phyloP scores from a whole-genome alignment of 495 filamentous ascomycete genomes.

The Coniosporium apollinis region DNA sequence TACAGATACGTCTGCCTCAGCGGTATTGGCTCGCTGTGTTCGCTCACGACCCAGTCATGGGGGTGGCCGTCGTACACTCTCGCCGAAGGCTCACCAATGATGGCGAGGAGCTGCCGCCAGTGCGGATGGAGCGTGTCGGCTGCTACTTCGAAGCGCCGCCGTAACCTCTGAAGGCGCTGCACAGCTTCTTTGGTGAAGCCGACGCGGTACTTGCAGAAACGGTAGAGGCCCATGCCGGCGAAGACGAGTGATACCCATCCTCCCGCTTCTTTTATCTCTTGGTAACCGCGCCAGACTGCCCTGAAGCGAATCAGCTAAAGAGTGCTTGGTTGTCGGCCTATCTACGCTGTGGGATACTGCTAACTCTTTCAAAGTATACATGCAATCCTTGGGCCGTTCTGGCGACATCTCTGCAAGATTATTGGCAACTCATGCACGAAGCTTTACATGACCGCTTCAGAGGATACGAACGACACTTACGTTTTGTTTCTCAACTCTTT shows the following conservation, averaged over 20 bases:
- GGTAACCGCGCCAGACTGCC: slow-evolving; percentile 21
- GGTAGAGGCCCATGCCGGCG: slow-evolving; percentile 21
- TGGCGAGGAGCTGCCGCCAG: slow-evolving; percentile 17
- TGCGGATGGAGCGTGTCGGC: slow-evolving; percentile 22
- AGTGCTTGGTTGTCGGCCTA: too few species aligned
- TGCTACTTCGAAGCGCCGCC: slow-evolving; percentile 19
- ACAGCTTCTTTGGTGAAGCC: slow-evolving; percentile 18
- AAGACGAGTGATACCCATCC: slow-evolving; percentile 23
- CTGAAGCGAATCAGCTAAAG: too few species aligned
- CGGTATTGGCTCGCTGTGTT: slow-evolving; percentile 11
- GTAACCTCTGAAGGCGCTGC: slow-evolving; percentile 10
- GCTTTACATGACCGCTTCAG: too few species aligned
- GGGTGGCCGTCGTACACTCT: slow-evolving; percentile 16
- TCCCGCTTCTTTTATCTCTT: slow-evolving; percentile 17
- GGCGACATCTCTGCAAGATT: too few species aligned
- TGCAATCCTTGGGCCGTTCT: too few species aligned
- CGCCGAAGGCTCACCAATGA: slow-evolving; percentile 9
- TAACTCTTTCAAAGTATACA: too few species aligned
- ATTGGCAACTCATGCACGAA: too few species aligned
- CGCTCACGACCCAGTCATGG: slow-evolving; percentile 17
- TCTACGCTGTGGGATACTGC: too few species aligned
- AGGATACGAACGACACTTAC: too few species aligned
- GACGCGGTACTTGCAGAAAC: slow-evolving; percentile 23
- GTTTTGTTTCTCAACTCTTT: slow-evolving; percentile 24
- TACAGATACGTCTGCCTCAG: slow-evolving; percentile 17